Evolutionary conservation across 2,329 filamentous ascomycete species (phyloP), one percentile per base, ranked within the genome.

Genomic region (Colletotrichum sp.): DNA sequence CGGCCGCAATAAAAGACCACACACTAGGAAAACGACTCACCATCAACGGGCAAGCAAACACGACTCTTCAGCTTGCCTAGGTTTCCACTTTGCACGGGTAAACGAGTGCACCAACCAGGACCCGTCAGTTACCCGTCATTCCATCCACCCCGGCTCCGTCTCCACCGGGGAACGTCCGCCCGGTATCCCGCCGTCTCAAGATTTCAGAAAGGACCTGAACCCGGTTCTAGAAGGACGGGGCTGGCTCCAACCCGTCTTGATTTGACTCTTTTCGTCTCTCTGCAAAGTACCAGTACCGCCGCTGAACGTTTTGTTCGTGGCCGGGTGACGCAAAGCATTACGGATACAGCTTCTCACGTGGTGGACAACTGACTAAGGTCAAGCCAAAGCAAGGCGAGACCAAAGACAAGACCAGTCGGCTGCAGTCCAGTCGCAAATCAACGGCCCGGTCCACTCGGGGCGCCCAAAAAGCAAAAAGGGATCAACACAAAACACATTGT

Each of bases 181-280:
- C 69, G 73, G 55, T 28, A 68, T 76, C 55, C 73, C 73, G 73
- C 73, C 30, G 73, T 76, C 69, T 76, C 73, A 76, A 72, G 63
- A 64, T 76, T 72, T 76, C 73, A 76, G 49, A 62, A 55, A 72
- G 68, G 57, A 24, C 73, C 62, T 55, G 57, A 64, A 24, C 69
- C 69, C 72, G 69, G 69, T 76, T 72, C 73, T 72, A 72, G 73
- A 76, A 76, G 64, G 73, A 72, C 57, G 64, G 73, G 69, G 55
- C 69, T 44, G 13, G 28, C 68, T 52, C 57, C 55, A 70, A 49
- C 62, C 68, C 39, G 57, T 24, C 68, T 39, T n/a, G 62, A 16
- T 52, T 66, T 71, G 72, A 68, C 63, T 72, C 70, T 71, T 60
- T 39, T 28, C 62, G 21, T 21, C 12, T 28, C 6, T 68, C 30